Evolutionary conservation across 163 green algal genomes (phyloP).

Genomic region (Chlamydomonas reinhardtii): DNA sequence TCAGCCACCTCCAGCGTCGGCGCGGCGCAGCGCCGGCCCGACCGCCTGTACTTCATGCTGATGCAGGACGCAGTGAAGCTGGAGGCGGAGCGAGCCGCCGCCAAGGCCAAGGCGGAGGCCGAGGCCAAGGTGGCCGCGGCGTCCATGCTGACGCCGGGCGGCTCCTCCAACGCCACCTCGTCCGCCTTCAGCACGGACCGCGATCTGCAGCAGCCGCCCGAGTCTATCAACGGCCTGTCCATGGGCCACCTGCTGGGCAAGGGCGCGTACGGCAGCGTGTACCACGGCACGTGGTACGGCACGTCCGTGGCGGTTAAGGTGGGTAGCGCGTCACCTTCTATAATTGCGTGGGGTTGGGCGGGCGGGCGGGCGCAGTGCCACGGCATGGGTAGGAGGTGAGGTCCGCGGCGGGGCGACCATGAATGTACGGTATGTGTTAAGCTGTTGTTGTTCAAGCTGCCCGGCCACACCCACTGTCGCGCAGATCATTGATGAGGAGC

Average conservation of each 20-base stretch:
- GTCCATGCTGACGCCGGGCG: neutral
- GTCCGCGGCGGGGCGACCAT: too few species aligned
- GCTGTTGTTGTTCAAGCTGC: too few species aligned
- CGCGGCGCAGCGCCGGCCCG: neutral
- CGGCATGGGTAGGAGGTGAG: too few species aligned
- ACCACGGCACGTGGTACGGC: constrained; percentile 65
- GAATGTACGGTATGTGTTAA: too few species aligned
- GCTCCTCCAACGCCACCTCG: neutral
- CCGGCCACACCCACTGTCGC: neutral
- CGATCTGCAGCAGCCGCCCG: constrained; percentile 36
- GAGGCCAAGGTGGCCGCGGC: neutral
- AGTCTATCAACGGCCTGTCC: constrained; percentile 31
- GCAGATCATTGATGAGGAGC: constrained; percentile 48
- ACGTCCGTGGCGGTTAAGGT: constrained; percentile 68
- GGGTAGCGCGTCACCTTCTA: too few species aligned
- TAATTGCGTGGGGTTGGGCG: too few species aligned
- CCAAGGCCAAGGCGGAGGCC: neutral
- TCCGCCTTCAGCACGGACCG: neutral
- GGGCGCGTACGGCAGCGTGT: constrained; percentile 74
- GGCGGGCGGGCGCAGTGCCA: too few species aligned
- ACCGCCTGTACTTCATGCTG: constrained; percentile 48
- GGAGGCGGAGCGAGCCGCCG: constrained; percentile 18
- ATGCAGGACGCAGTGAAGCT: constrained; percentile 32
- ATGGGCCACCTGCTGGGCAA: constrained; percentile 72
- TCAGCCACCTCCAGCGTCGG: neutral